Evolutionary conservation across 805 yeast genomes (phyloP).

Genomic region (Candida andamanensis): DNA sequence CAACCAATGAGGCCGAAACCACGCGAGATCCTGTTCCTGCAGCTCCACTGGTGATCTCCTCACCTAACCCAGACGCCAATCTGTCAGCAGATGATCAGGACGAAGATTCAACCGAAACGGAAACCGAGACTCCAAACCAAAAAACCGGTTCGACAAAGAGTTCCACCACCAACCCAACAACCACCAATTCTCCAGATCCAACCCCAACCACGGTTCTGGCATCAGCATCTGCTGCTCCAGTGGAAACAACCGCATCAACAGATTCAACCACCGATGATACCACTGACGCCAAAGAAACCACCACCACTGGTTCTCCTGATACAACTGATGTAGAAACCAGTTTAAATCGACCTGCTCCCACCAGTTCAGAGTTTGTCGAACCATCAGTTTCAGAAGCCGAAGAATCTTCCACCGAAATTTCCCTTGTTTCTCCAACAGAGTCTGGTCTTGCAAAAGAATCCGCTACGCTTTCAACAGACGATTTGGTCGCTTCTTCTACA

Average conservation of each 20-base stretch:
- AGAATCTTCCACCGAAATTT: no score
- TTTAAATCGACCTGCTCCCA: neutral
- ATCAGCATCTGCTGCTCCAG: neutral
- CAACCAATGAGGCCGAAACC: neutral
- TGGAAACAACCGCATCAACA: neutral
- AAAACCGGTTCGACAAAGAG: neutral
- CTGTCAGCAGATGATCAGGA: neutral
- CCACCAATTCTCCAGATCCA: constrained; percentile 2
- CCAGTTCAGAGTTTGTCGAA: neutral
- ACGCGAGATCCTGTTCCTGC: no score
- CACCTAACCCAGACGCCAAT: neutral
- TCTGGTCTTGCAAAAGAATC: constrained; percentile 5
- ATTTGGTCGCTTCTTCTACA: constrained; percentile 1
- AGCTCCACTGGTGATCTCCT: neutral
- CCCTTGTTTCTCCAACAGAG: constrained; percentile 2
- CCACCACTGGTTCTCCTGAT: constrained; percentile 1
- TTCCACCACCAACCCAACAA: constrained; percentile 1
- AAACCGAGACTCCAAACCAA: neutral
- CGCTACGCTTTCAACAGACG: neutral
- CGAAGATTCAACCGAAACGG: no score
- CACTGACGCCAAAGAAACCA: neutral
- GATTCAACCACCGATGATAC: neutral
- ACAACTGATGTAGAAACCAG: neutral
- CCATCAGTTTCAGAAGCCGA: neutral
- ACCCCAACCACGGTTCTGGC: constrained; percentile 1